Base-by-base conservation (phyloP, 1,284 basidiomycete genomes). In the Malassezia equina region DNA sequence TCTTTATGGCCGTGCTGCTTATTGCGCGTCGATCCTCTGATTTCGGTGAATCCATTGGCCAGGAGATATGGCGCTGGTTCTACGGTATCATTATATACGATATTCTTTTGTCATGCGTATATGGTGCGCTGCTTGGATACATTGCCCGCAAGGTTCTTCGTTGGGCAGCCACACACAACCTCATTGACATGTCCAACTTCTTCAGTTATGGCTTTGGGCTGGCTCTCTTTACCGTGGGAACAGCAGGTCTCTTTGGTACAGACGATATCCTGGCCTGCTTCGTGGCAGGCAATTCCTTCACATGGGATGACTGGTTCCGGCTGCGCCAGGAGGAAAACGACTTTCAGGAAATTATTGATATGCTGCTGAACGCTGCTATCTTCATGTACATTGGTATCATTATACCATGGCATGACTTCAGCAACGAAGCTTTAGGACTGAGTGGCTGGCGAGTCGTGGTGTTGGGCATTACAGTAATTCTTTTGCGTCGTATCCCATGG, bases 341-440 rank as follows among this genome's bases (percentile, higher is more conserved):
- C 4, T 79, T 80, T 59, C 80, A 81, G 60, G 80, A 81, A 48
- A 79, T 80, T 33, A 78, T 81, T 57, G 80, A 81, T 59, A 74
- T 76, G 34, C 69, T 81, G 0, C 72, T 81, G 44, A 79, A 79
- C 67, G 73, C 75, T 29, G 76, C 64, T 15, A 67, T 71, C 7
- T 78, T 77, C 51, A 76, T 77, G 55, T 78, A 76, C 60, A 74
- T 77, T 29, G 77, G 68, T 57, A 75, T 71, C 39, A 76, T 78
- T 44, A 71, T 76, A 11, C 69, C 67, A 7, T 73, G 74, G 72
- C 13, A 52, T 34, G 60, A 51, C n/a, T 64, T 61, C 40, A 55
- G 50, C 40, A 50, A 63, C 34, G n/a, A 50, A 23, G 51, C 29
- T 8, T 50, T 70, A 25, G 61, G 68, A 15, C 49, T 74, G 19